Percentiles rank a stretch among this genome's conserved stretches.
Evolutionary conservation across 2,329 filamentous ascomycete species (phyloP).

Genomic region (Stagonosporopsis tanaceti): DNA sequence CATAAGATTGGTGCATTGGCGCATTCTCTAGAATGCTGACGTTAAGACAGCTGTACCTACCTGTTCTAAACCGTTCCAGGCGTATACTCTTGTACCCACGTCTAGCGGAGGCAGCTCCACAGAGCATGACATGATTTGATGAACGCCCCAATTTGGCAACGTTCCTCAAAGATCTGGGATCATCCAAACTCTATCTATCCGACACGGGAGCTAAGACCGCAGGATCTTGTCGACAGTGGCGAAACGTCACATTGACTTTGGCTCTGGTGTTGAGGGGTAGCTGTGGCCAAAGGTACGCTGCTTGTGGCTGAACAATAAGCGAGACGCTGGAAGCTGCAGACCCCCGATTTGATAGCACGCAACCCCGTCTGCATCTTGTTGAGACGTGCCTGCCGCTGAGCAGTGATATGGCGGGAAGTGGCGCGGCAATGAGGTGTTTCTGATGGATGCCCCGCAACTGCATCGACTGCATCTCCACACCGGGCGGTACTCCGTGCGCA

Average conservation of each 20-base stretch:
- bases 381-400: slow-evolving; percentile 8
- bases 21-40: slow-evolving; percentile 33
- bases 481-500: slow-evolving; percentile 26
- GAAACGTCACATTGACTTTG: slow-evolving; percentile 29
- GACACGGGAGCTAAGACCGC: slow-evolving; percentile 45
- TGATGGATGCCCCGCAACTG: slow-evolving; percentile 28
- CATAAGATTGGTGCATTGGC: slow-evolving; percentile 28
- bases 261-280: slow-evolving; percentile 12
- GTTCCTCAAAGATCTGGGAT: slow-evolving; percentile 30
- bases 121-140: slow-evolving; percentile 24
- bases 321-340: neutral
- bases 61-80: slow-evolving; percentile 37
- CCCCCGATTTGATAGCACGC: neutral
- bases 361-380: slow-evolving; percentile 5
- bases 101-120: slow-evolving; percentile 18
- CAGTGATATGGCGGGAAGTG: slow-evolving; percentile 9
- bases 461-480: slow-evolving; percentile 21
- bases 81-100: slow-evolving; percentile 10
- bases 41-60: slow-evolving; percentile 30
- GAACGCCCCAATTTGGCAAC: slow-evolving; percentile 24
- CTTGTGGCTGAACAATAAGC: slow-evolving; percentile 11
- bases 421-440: slow-evolving; percentile 27
- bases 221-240: slow-evolving; percentile 31
- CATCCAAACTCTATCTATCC: slow-evolving; percentile 42
- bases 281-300: neutral